Conservation (phyloP, 768 basidiomycete species). For the Megacollybia marginata region DNA sequence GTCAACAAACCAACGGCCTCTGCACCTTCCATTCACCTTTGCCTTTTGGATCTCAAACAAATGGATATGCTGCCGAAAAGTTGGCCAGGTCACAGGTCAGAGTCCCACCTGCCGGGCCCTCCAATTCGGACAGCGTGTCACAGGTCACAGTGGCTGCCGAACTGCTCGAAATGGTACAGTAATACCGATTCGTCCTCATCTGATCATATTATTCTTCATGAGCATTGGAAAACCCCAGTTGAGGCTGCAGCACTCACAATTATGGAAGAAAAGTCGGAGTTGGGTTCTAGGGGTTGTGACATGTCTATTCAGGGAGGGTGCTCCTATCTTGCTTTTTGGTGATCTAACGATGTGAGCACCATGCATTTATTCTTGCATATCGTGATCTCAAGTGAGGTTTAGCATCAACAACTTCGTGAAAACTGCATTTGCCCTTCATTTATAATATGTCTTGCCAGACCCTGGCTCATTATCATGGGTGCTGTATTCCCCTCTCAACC, state of each 20-base stretch:
- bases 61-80: too few relatives aligned
- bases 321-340: not conserved
- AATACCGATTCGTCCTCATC: too few relatives aligned
- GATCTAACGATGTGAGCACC: not conserved
- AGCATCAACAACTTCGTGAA: not conserved
- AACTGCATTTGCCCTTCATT: conserved; percentile 15
- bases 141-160: too few relatives aligned
- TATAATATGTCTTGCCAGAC: conserved; percentile 11
- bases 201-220: too few relatives aligned
- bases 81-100: too few relatives aligned
- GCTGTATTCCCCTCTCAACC: conserved; percentile 8
- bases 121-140: too few relatives aligned
- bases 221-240: not conserved
- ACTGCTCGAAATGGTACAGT: too few relatives aligned
- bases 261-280: not conserved
- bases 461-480: conserved; percentile 18
- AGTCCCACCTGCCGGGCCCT: too few relatives aligned
- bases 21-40: too few relatives aligned
- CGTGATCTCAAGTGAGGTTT: too few relatives aligned
- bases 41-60: too few relatives aligned
- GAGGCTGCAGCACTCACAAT: not conserved
- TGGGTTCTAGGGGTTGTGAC: not conserved
- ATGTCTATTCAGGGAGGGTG: not conserved
- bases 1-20: too few relatives aligned
- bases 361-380: not conserved